Base-by-base conservation (phyloP, 305 asterid genomes). In the Rubia occidens region DNA sequence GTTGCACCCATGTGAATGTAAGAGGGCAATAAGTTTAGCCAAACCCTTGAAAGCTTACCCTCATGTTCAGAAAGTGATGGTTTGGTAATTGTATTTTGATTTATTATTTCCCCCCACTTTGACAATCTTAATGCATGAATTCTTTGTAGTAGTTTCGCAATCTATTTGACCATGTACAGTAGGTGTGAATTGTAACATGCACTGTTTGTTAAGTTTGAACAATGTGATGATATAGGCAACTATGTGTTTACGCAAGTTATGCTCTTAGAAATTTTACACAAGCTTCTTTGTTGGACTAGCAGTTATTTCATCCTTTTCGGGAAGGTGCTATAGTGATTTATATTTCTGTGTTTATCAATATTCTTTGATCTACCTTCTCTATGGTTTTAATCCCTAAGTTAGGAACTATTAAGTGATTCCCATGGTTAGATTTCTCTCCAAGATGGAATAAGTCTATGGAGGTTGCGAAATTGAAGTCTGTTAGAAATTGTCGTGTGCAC, bases 1-100 rank as follows among this genome's bases (percentile, higher is more conserved):
- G 51, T 45, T 10, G 8, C 65, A 53, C 18, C 13, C 2, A 3
- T 45, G 8, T 17, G 26, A 44, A 45, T 26, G 64, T 4, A 17
- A 26, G 43, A 39, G 29, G 44, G 71, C 15, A 24, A 3, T 35
- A 35, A 3, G 39, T 35, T 35, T 35, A 35, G 39, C 5, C 5
- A 35, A 35, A 35, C 39, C 39, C 39, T 35, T 35, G 11, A 56
- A 21, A 32, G 24, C 24, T 18, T 26, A 13, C 59, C 15, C 39
- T 68, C 66, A 37, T 39, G 0, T 69, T 69, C 21, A 69, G 29
- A 65, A n/a, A 54, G 65, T 54, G 55, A 68, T 21, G 63, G 20
- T 40, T 53, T 68, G 63, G 11, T 68, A 15, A 29, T 69, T 69
- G 42, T 69, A 69, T 21, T 56, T 37, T 29, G 21, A 20, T 60